Evolutionary conservation across 2,329 filamentous ascomycete genomes (phyloP), one percentile per base, ranked within the genome.

Genomic region (Neofusicoccum laricinum): DNA sequence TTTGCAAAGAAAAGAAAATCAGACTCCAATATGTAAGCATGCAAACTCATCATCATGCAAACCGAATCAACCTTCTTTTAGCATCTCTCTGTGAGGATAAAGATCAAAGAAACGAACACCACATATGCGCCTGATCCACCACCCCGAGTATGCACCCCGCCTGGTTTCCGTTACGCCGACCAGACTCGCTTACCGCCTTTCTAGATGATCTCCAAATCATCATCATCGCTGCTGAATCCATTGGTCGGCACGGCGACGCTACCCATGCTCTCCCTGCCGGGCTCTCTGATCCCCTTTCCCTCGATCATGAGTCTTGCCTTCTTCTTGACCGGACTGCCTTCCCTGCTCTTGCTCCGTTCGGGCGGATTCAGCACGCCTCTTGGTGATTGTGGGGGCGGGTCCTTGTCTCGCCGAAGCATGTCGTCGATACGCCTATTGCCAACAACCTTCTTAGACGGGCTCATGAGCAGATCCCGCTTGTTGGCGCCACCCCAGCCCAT

Each of bases 191-290:
- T 30, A 30, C 25, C 25, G 25, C 25, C 25, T 30, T 4, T 30
- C 51, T 57, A 81, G 69, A 82, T 74, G 71, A 83, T 78, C 68
- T 83, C 81, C 75, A 83, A 72, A 64, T 80, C 80, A 68, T 82
- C 80, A 49, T 82, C 79, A 53, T 80, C 78, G 14, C 78, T 76
- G 12, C 50, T 61, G 15, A 59, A 21, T n/a, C 38, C 58, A 4
- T 45, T 64, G 19, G 34, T 59, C 41, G 30, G 6, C 1, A 75
- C 69, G 40, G 76, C 73, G 48, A 75, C 57, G 5, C 69, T 71
- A 36, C 78, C 73, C 62, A 78, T 67, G 67, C 79, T 81, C 53
- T 83, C 81, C 48, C 81, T 68, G 3, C 81, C 81, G 1, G 81
- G 81, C 69, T 81, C 78, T 34, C 81, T 72, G 46, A 83, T 80